Evolutionary conservation across 805 yeast species (phyloP).

Genomic region (Lachancea cidri): DNA sequence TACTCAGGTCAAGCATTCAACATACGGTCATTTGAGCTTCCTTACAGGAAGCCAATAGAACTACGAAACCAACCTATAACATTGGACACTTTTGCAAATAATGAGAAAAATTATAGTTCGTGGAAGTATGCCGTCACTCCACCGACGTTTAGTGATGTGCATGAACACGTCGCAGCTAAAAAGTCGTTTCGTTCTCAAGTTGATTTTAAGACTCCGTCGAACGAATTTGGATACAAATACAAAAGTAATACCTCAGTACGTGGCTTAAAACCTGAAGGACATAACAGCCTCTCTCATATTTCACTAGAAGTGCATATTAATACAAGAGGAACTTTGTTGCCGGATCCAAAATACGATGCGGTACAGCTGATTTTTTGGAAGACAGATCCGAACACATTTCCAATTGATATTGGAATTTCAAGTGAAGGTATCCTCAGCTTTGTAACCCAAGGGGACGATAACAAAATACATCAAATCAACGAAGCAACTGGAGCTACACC

Average conservation of each 20-base stretch:
- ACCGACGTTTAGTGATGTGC: conserved; percentile 42
- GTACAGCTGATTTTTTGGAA: conserved; percentile 61
- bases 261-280: conserved; percentile 33
- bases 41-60: conserved; percentile 21
- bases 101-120: conserved; percentile 10
- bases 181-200: conserved; percentile 8
- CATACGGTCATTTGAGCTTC: conserved; percentile 38
- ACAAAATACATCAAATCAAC: conserved; percentile 9
- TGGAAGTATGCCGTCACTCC: conserved; percentile 48
- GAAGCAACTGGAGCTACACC: conserved; percentile 24
- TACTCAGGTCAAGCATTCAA: conserved; percentile 64
- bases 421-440: conserved; percentile 38
- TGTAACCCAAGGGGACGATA: conserved; percentile 7
- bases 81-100: background rate
- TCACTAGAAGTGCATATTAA: conserved; percentile 64
- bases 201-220: conserved; percentile 6
- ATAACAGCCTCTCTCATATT: conserved; percentile 49
- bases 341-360: conserved; percentile 64
- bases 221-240: conserved; percentile 11
- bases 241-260: conserved; percentile 10
- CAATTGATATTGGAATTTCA: conserved; percentile 31
- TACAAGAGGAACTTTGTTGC: conserved; percentile 43
- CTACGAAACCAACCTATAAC: conserved; percentile 20
- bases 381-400: conserved; percentile 41
- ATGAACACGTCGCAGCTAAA: conserved; percentile 8